These are phyloP conservation scores for Tolypocladium cylindrosporum DNA, from an alignment of 2,329 filamentous ascomycete species.

Conservation along the genomic window DNA sequence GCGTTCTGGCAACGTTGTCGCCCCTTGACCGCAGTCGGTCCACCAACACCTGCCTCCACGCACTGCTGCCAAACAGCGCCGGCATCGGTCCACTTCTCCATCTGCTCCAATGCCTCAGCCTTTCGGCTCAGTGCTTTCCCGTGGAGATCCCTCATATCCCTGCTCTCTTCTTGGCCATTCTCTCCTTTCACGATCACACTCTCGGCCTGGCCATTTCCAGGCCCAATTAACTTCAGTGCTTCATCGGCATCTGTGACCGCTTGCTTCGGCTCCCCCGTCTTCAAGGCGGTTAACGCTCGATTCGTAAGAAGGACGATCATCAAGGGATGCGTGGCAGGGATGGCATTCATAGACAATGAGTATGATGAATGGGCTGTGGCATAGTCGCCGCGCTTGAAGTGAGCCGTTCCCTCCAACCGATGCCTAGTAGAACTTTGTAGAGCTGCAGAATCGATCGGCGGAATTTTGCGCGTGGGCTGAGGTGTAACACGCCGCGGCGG, in stretches of 20 bases:
- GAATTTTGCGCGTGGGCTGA: constrained; percentile 48
- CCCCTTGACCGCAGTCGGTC: constrained; percentile 71
- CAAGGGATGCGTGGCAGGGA: constrained; percentile 73
- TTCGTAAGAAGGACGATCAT: constrained; percentile 87
- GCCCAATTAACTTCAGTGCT: constrained; percentile 71
- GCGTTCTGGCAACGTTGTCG: constrained; percentile 85
- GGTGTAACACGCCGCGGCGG: constrained; percentile 31
- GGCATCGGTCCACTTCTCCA: constrained; percentile 89
- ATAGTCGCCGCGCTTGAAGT: constrained; percentile 93
- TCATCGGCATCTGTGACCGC: constrained; percentile 78
- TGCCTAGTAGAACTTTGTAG: constrained; percentile 69
- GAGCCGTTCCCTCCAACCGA: constrained; percentile 70
- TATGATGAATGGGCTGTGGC: constrained; percentile 78
- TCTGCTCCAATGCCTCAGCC: constrained; percentile 87
- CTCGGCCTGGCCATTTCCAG: constrained; percentile 69
- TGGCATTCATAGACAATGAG: constrained; percentile 59
- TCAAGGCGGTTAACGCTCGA: constrained; percentile 78
- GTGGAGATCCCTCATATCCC: constrained; percentile 87
- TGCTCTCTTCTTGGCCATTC: constrained; percentile 49
- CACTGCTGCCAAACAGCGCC: constrained; percentile 70
- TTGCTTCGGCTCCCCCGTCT: constrained; percentile 83
- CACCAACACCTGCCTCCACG: constrained; percentile 79
- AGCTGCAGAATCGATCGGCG: constrained; percentile 56
- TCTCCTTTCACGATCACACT: constrained; percentile 56
- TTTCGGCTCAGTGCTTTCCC: constrained; percentile 91